These are phyloP conservation scores for Ashbya aceris DNA, from an alignment of 1,139 yeast species.

Conservation along the genomic window DNA sequence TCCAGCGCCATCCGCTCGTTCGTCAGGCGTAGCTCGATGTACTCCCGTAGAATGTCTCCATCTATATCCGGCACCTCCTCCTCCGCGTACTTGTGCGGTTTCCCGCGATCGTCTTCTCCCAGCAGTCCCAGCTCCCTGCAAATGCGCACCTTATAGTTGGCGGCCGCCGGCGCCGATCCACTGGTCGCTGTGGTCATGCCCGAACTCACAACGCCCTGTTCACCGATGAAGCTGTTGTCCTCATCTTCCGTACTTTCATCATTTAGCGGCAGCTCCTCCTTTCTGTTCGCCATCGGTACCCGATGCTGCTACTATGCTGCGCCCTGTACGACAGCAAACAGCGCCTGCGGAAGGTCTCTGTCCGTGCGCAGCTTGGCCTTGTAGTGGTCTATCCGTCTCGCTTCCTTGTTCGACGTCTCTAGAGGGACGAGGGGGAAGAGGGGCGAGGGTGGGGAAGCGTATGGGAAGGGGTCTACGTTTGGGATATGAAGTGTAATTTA, in stretches of 20 bases:
- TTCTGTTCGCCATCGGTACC: background rate
- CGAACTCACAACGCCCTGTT: background rate
- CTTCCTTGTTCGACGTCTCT: background rate
- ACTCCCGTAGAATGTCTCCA: constrained; percentile 1
- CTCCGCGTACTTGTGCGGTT: background rate
- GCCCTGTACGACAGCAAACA: background rate
- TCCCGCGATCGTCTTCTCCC: background rate
- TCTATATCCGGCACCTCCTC: background rate
- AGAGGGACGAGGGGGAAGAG: background rate
- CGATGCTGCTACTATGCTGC: background rate
- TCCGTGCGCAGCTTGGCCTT: no score
- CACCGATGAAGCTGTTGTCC: constrained; percentile 1
- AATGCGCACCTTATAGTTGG: background rate
- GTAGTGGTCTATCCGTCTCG: background rate
- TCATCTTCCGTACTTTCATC: constrained; percentile 3
- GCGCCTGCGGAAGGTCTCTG: no score
- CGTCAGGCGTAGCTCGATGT: constrained; percentile 1
- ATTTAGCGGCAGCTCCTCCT: background rate
- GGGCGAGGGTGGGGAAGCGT: background rate
- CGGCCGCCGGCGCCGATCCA: background rate
- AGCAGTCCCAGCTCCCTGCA: constrained; percentile 2
- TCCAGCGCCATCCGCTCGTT: constrained; percentile 3
- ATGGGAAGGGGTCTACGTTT: background rate
- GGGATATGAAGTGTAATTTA: background rate
- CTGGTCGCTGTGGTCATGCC: background rate